Evolutionary conservation across 2,329 filamentous ascomycete species (phyloP), one percentile per base, ranked within the genome.

Genomic region (Exophiala xenobiotica): DNA sequence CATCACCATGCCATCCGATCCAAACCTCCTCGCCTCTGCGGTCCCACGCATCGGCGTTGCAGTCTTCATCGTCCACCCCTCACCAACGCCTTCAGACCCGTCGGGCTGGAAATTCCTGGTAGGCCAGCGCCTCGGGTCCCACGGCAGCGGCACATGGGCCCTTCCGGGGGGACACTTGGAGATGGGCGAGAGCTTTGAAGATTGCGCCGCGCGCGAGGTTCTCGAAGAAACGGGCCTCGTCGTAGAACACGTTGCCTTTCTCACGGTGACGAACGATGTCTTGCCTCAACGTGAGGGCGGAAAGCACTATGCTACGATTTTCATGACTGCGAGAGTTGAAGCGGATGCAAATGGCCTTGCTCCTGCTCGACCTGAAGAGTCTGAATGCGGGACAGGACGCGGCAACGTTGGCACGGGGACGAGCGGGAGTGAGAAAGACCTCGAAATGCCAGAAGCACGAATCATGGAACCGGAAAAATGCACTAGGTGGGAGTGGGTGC

Each of bases 141-240:
- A 73, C 49, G 77, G 77, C 22, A 67, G 24, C 79, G 83, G 80
- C 1, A 83, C 79, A 0, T 82, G 78, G 69, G 83, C 83, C 43
- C 78, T 89, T 11, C 87, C 88, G 0, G 88, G 88, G 18, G 88
- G 88, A 0, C 87, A 92, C 61, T 77, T 91, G 12, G 88, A 92
- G 54, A 78, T 80, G 50, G 78, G 79, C 55, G 88, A 92, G 64
- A 74, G 74, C 1, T 76, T 82, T 24, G 73, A 81, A 16, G 66
- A 68, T 0, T 90, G 87, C 52, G 86, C 86, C 0, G 76, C 70
- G 40, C 78, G 88, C 3, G 88, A 92, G 67, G 74, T 80, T 0
- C 64, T 80, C 0, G 88, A 92, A 65, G 88, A 92, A 63, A 89
- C 87, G 0, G 85, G 79, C 0, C 73, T 90, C 0, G 61, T 68